Percentiles rank a stretch among this genome's conserved stretches.
Conservation (phyloP, 495 filamentous ascomycete genomes). For the Talaromyces ruber region DNA sequence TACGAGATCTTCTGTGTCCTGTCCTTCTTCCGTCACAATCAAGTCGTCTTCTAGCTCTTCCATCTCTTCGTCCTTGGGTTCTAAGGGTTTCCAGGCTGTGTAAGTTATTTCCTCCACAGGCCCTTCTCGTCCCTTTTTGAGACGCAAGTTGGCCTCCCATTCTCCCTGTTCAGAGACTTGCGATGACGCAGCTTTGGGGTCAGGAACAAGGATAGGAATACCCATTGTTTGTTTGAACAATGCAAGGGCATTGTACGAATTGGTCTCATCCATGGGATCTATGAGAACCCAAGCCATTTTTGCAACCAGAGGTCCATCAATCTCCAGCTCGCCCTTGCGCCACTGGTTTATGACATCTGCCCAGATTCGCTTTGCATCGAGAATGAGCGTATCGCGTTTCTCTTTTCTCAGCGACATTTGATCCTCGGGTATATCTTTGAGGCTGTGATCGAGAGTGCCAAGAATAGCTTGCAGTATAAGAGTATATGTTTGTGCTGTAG, state of each 20-base stretch:
- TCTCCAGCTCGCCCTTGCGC: conserved; percentile 52
- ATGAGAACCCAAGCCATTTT: conserved; percentile 70
- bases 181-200: conserved; percentile 11
- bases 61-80: not conserved
- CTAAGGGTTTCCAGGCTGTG: not conserved
- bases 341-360: conserved; percentile 66
- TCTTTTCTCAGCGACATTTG: conserved; percentile 27
- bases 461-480: conserved; percentile 69
- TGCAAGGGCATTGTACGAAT: conserved; percentile 60
- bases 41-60: conserved; percentile 15
- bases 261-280: conserved; percentile 44
- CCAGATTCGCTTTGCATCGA: conserved; percentile 67
- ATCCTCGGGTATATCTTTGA: conserved; percentile 15
- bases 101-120: not conserved
- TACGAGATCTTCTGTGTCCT: conserved; percentile 18
- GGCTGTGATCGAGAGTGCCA: conserved; percentile 18
- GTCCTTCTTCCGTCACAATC: conserved; percentile 3
- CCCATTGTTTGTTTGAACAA: conserved; percentile 72
- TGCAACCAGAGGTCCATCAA: conserved; percentile 67
- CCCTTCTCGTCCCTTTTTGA: not conserved
- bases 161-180: not conserved
- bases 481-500: conserved; percentile 67
- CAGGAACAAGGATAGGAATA: conserved; percentile 39
- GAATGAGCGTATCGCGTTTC: conserved; percentile 26
- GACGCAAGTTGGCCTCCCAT: not conserved